A percentile compares a stretch with the other conserved stretches of the same genome.
Evolutionary conservation across 441 rosid genomes (phyloP).

Genomic region (Syzygium syzygioides): DNA sequence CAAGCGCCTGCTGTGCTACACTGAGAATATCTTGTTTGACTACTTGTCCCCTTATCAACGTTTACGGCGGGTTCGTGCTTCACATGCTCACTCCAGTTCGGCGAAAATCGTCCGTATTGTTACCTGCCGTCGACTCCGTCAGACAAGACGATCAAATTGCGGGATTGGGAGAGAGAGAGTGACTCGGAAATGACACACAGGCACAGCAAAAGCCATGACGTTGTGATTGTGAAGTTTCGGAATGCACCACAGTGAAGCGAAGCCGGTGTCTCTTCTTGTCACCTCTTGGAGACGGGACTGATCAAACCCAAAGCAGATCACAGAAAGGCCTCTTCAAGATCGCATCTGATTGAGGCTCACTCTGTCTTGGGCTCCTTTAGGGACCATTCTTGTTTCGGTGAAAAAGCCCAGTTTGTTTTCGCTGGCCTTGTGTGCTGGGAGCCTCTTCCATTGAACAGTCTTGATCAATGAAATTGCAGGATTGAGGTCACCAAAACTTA

Average conservation of each 20-base stretch:
- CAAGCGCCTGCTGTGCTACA: background rate
- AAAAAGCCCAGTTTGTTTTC: background rate
- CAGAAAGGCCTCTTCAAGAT: background rate
- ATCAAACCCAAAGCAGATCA: background rate
- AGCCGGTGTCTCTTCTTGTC: background rate
- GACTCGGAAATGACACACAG: background rate
- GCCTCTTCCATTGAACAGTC: background rate
- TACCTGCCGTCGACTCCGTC: background rate
- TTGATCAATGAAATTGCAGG: background rate
- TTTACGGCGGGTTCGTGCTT: background rate
- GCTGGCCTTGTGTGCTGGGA: background rate
- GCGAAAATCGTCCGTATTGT: background rate
- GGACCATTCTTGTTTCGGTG: background rate
- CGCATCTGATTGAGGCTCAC: background rate
- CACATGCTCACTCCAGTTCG: background rate
- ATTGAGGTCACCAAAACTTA: background rate
- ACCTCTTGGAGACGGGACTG: background rate
- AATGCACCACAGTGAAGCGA: background rate
- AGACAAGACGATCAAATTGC: background rate
- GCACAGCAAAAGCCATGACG: background rate
- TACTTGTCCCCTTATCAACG: background rate
- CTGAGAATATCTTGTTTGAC: background rate
- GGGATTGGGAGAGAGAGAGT: background rate
- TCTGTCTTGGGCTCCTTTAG: background rate
- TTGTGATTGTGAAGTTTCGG: background rate